Conservation (phyloP, 2,329 filamentous ascomycete genomes). For the Scytalidium sp. region DNA sequence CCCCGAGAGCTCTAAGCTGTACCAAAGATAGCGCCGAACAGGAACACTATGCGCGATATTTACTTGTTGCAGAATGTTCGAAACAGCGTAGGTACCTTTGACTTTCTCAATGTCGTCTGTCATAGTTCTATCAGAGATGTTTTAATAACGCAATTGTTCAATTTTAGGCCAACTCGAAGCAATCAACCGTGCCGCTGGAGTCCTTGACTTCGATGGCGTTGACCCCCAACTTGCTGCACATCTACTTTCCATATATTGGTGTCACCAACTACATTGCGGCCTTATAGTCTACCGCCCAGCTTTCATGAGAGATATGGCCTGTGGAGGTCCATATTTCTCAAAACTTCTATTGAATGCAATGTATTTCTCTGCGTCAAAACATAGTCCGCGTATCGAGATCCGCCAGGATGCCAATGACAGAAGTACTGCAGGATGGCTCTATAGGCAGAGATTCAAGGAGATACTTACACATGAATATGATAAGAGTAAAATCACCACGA, state of each 20-base stretch:
- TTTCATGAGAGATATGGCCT: slow-evolving; percentile 42
- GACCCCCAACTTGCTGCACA: slow-evolving; percentile 50
- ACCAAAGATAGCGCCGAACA: neutral
- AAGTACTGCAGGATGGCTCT: slow-evolving; percentile 18
- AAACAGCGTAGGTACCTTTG: too few relatives aligned
- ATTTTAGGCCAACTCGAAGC: slow-evolving; percentile 49
- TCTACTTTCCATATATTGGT: slow-evolving; percentile 49
- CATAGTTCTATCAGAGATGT: too few relatives aligned
- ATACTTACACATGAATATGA: slow-evolving; percentile 44
- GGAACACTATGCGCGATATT: slow-evolving; percentile 34
- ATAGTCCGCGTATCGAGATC: slow-evolving; percentile 19
- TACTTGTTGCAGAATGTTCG: slow-evolving; percentile 44
- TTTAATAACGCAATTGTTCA: too few relatives aligned
- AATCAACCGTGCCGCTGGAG: slow-evolving; percentile 41
- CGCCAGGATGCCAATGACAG: slow-evolving; percentile 14
- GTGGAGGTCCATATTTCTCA: slow-evolving; percentile 32
- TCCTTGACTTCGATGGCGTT: slow-evolving; percentile 53
- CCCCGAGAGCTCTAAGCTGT: neutral
- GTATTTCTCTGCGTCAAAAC: slow-evolving; percentile 27
- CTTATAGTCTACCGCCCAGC: slow-evolving; percentile 48
- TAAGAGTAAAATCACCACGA: slow-evolving; percentile 48
- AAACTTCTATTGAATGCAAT: slow-evolving; percentile 36
- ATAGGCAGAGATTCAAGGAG: slow-evolving; percentile 36
- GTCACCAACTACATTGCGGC: slow-evolving; percentile 47
- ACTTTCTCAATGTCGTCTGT: too few relatives aligned